phyloP scores from a whole-genome alignment of 345 rosid species.

The Rhizophora apiculata region DNA sequence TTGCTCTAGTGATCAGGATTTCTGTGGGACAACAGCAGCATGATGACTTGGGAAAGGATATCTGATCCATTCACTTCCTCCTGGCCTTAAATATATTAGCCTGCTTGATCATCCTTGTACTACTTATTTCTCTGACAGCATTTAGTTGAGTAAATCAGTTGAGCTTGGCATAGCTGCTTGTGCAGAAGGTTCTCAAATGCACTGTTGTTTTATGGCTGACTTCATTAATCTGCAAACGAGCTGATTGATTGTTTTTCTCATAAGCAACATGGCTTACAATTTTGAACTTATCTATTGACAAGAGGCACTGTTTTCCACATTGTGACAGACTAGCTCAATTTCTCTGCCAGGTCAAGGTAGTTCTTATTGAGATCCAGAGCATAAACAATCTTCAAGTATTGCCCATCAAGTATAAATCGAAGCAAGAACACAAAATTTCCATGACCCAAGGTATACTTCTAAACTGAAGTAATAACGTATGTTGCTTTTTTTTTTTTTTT shows the following conservation, averaged over 20 bases:
- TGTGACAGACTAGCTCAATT: constrained; percentile 24
- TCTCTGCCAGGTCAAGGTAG: constrained; percentile 30
- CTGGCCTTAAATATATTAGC: background rate
- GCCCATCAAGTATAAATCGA: constrained; percentile 19
- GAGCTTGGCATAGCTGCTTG: background rate
- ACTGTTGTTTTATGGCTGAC: too few species aligned
- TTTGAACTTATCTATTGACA: constrained; percentile 18
- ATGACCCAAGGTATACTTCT: constrained; percentile 24
- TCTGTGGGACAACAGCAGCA: too few species aligned
- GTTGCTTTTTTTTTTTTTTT: too few species aligned
- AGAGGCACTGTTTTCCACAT: constrained; percentile 25
- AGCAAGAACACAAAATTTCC: constrained; percentile 49
- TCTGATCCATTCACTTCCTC: too few species aligned
- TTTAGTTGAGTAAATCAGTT: background rate
- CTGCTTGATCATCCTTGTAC: background rate
- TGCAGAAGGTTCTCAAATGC: background rate
- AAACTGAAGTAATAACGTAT: constrained; percentile 10
- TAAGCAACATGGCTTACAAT: constrained; percentile 2
- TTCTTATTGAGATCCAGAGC: constrained; percentile 31
- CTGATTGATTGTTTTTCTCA: too few species aligned
- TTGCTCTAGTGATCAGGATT: too few species aligned
- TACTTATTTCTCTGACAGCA: background rate
- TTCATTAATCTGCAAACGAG: too few species aligned
- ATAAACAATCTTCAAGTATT: constrained; percentile 13
- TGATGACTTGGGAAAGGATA: too few species aligned